Evolutionary conservation across 2,329 filamentous ascomycete species (phyloP).

Genomic region (Amphichorda felina): DNA sequence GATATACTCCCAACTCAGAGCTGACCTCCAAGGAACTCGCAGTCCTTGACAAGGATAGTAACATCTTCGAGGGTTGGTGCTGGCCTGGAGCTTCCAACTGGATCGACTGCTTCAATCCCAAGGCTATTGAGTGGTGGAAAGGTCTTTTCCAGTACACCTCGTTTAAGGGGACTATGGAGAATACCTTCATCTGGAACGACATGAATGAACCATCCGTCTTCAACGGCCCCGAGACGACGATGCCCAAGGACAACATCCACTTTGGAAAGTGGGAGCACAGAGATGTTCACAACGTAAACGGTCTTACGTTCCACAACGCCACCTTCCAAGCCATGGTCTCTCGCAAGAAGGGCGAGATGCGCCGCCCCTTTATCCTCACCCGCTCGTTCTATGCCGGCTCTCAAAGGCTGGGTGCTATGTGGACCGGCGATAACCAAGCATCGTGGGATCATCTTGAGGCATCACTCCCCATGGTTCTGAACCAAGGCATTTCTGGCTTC

Average conservation of each 20-base stretch:
- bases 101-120: conserved; percentile 94
- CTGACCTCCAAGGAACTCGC: conserved; percentile 75
- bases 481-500: conserved; percentile 84
- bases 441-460: conserved; percentile 84
- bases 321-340: conserved; percentile 76
- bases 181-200: conserved; percentile 96
- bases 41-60: conserved; percentile 80
- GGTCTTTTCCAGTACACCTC: conserved; percentile 74
- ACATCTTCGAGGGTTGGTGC: conserved; percentile 92
- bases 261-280: conserved; percentile 89
- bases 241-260: conserved; percentile 98
- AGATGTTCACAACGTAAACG: conserved; percentile 92
- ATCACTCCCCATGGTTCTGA: conserved; percentile 85
- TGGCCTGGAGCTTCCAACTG: conserved; percentile 97
- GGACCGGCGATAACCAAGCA: conserved; percentile 96
- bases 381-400: conserved; percentile 86
- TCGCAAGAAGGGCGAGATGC: conserved; percentile 74
- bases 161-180: conserved; percentile 77
- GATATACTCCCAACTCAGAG: conserved; percentile 67
- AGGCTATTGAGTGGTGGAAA: conserved; percentile 84
- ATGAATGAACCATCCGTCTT: conserved; percentile 99
- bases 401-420: conserved; percentile 88
- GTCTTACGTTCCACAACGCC: conserved; percentile 89
- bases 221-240: conserved; percentile 94
- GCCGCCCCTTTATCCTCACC: conserved; percentile 85